phyloP scores from a whole-genome alignment of 805 yeast species.

The Clavispora carvajalis region DNA sequence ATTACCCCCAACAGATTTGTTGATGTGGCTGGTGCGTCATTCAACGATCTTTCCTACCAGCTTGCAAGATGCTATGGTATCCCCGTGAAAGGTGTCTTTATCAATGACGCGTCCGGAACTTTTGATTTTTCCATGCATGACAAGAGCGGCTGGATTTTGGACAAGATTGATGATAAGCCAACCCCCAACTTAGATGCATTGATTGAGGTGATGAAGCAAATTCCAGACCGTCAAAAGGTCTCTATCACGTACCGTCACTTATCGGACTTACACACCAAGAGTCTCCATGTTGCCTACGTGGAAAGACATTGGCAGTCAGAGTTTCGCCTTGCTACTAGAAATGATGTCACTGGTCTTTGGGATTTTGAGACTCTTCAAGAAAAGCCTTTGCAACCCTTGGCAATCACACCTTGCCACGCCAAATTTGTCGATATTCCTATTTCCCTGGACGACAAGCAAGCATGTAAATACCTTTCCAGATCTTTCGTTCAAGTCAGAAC shows the following conservation, averaged over 20 bases:
- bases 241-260: conserved; percentile 70
- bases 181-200: conserved; percentile 73
- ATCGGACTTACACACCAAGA: conserved; percentile 72
- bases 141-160: conserved; percentile 74
- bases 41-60: conserved; percentile 83
- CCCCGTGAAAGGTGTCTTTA: conserved; percentile 80
- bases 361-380: conserved; percentile 49
- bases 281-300: conserved; percentile 58
- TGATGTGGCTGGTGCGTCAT: conserved; percentile 80
- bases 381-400: conserved; percentile 55
- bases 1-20: conserved; percentile 81
- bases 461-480: conserved; percentile 52
- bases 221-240: conserved; percentile 74
- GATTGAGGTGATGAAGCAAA: conserved; percentile 66
- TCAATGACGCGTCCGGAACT: conserved; percentile 73
- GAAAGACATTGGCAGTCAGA: conserved; percentile 83
- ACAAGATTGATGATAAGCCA: conserved; percentile 67
- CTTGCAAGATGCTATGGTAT: conserved; percentile 79
- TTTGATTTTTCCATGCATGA: conserved; percentile 58
- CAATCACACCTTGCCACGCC: conserved; percentile 55
- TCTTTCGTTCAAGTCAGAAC: conserved; percentile 71
- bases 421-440: conserved; percentile 65
- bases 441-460: conserved; percentile 36
- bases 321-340: conserved; percentile 62
- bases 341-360: conserved; percentile 54